These are phyloP conservation scores for Fusarium verrucosum DNA, from an alignment of 2,329 filamentous ascomycete genomes.

Conservation along the genomic window DNA sequence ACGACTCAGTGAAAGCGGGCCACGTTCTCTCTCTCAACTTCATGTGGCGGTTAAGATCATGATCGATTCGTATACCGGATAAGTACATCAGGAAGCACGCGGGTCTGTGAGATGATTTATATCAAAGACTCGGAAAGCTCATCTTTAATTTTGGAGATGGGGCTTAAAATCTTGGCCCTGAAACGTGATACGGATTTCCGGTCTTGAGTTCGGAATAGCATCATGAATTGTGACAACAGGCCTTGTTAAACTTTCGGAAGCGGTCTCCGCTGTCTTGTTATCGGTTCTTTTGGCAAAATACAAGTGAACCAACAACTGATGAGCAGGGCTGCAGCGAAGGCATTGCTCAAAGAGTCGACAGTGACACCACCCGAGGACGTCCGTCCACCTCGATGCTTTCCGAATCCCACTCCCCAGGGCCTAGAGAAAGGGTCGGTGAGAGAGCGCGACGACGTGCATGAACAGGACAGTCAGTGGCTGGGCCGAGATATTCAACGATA, in stretches of 20 bases:
- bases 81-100: conserved; percentile 25
- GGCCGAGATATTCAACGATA: conserved; percentile 32
- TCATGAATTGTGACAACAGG: conserved; percentile 1
- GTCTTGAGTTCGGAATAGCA: conserved; percentile 16
- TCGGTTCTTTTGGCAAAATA: not conserved
- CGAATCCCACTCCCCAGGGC: conserved; percentile 29
- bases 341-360: conserved; percentile 9
- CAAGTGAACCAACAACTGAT: conserved; percentile 2
- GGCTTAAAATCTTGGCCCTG: not conserved
- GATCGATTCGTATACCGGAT: conserved; percentile 27
- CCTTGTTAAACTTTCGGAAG: conserved; percentile 9
- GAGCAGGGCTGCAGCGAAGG: not conserved
- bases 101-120: conserved; percentile 19
- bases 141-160: conserved; percentile 1
- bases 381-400: conserved; percentile 34
- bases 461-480: conserved; percentile 48
- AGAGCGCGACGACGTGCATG: conserved; percentile 47
- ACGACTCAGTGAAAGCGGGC: conserved; percentile 46
- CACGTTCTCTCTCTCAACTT: conserved; percentile 45
- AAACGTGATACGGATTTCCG: not conserved
- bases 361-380: conserved; percentile 23
- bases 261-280: conserved; percentile 3
- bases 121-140: conserved; percentile 13
- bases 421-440: conserved; percentile 46
- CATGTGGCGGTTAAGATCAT: conserved; percentile 42